Evolutionary conservation across 371 early-diverging fungal genomes (phyloP), one percentile per base, ranked within the genome.

Genomic region (Mortierella sp.): DNA sequence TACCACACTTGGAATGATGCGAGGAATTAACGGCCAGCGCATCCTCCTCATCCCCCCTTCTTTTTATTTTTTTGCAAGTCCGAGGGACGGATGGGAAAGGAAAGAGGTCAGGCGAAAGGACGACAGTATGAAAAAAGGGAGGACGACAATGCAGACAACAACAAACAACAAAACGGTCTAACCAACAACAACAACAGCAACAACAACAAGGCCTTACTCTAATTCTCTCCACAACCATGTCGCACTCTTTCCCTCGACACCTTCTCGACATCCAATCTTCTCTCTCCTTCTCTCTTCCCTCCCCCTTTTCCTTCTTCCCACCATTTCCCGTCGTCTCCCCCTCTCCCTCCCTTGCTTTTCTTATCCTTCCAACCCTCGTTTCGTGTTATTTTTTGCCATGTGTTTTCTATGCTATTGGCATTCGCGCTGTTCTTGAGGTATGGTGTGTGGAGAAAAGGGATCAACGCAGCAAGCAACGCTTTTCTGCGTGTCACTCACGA

Each of bases 191-290:
- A 5, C 21, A 10, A 26, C 13, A 57, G n/a, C n/a, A n/a, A 50
- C 16, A 50, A 50, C 50, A 53, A 53, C 53, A 10, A 43, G 13
- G 48, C 43, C 43, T 6, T 46, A 59, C 40, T 31, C 21, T 64
- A 40, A 40, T 64, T 64, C 64, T 40, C 64, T 40, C 64, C 64
- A 64, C 64, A 64, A 64, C 64, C 64, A 64, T 64, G 64, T 64
- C 34, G 64, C 64, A 64, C 64, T 64, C 24, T 37, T 34, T 64
- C 64, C 43, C 55, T 73, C n/a, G 2, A 46, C 50, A 0, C 37
- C 55, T 72, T 19, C 6, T 37, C 51, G 48, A 4, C 48, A 6
- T 59, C 51, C 26, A 64, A 9, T 16, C 24, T 57, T 40, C n/a
- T 19, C 31, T n/a, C 37, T 24, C 53, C 19, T 16, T 6, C 6